Base-by-base conservation (phyloP, 1,139 yeast species). In the Saccharomyces hybrid region DNA sequence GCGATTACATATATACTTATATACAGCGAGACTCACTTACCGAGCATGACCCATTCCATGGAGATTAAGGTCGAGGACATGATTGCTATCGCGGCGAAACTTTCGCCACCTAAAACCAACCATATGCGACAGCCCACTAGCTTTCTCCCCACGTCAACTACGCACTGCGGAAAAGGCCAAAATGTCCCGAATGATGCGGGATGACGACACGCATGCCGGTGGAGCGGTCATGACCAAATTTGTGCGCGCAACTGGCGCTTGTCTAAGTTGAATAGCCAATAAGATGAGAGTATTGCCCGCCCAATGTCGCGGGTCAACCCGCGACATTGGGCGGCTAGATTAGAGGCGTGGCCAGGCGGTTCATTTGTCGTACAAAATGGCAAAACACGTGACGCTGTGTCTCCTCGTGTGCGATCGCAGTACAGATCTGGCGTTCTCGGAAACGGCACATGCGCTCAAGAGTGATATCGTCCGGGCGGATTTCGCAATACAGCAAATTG, bases 361-460 rank as follows among this genome's bases (percentile, higher is more conserved):
- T 38, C 7, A 11, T 38, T 6, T 13, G 44, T 38, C 44, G 44
- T 38, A 38, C 26, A 38, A 38, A 38, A n/a, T 38, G 44, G 44
- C 44, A 38, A 11, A 38, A 38, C 44, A 38, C 44, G 44, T 38
- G 44, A 38, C 44, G 44, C 44, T 38, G 25, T 13, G 25, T 38
- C n/a, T 38, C 44, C 19, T 38, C 44, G 23, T 19, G 44, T 23
- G 44, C 44, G n/a, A 38, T 11, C 25, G 44, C 44, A 11, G 44
- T 38, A 19, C 11, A 38, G n/a, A 38, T 38, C 29, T 11, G 27
- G 16, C 28, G 27, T 13, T 42, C 44, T 38, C 23, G 47, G 13
- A 31, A 49, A 19, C 38, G 42, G 49, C 41, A 14, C 19, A 50
- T 26, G 41, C 41, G 47, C n/a, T 41, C 48, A n/a, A 42, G 32